phyloP scores from a whole-genome alignment of 306 rosid genomes.

The Prunus fruticosa region DNA sequence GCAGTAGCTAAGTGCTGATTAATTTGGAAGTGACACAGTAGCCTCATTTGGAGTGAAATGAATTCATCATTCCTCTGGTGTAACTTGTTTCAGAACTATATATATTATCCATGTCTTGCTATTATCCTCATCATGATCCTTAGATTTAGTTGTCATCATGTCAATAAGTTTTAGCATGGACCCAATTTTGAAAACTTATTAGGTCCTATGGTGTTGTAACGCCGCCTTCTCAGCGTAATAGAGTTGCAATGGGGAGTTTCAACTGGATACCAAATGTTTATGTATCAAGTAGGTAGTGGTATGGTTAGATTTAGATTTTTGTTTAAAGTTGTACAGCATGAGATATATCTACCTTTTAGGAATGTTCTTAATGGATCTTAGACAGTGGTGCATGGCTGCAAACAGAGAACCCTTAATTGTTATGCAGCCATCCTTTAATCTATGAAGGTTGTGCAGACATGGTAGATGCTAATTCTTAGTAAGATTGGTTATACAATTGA shows the following conservation, averaged over 20 bases:
- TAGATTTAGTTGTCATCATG: neutral
- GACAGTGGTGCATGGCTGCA: too few species aligned
- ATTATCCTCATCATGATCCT: neutral
- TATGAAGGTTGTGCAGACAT: too few species aligned
- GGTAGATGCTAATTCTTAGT: too few species aligned
- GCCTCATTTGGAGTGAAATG: neutral
- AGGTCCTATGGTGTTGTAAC: neutral
- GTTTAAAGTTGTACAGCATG: neutral
- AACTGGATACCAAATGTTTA: neutral
- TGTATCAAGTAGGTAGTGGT: neutral
- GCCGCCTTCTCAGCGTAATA: neutral
- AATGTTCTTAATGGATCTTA: too few species aligned
- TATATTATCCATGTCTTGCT: neutral
- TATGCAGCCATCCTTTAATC: too few species aligned
- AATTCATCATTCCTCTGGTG: neutral
- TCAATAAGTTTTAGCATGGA: neutral
- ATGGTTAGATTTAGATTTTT: neutral
- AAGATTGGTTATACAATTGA: too few species aligned
- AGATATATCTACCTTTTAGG: neutral
- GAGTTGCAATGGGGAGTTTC: neutral
- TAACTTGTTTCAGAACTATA: neutral
- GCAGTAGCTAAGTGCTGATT: neutral
- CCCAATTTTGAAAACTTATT: neutral
- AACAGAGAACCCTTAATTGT: too few species aligned
- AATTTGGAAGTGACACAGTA: neutral